These are phyloP conservation scores for Linnemannia schmuckeri DNA, from an alignment of 192 early-diverging fungal genomes.

Conservation along the genomic window DNA sequence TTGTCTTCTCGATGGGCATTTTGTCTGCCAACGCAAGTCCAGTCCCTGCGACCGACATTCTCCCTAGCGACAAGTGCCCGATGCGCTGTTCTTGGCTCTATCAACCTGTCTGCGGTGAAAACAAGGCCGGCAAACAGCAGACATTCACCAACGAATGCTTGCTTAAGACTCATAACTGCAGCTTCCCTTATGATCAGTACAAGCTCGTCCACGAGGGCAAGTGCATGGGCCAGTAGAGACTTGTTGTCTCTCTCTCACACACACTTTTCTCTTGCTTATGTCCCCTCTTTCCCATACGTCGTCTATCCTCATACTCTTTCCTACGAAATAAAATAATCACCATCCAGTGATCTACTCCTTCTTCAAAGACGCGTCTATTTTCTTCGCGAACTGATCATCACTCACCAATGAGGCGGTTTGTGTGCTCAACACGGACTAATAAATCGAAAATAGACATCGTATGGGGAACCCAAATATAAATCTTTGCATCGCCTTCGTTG, in stretches of 20 bases:
- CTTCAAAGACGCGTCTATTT: too few relatives aligned
- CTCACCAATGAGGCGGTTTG: too few relatives aligned
- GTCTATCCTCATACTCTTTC: too few relatives aligned
- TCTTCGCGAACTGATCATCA: too few relatives aligned
- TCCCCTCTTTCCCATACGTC: too few relatives aligned
- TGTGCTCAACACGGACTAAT: too few relatives aligned
- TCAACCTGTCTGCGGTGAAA: not conserved
- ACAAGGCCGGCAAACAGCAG: not conserved
- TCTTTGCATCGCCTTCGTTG: too few relatives aligned
- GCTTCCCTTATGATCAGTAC: not conserved
- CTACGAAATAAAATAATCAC: too few relatives aligned
- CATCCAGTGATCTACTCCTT: too few relatives aligned
- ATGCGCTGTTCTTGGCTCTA: not conserved
- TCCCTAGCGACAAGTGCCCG: not conserved
- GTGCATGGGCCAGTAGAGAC: not conserved
- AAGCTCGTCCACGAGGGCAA: not conserved
- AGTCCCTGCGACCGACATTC: not conserved
- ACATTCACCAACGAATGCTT: not conserved
- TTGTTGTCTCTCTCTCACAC: not conserved
- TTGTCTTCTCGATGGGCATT: not conserved
- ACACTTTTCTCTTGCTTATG: not conserved
- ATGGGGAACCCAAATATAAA: too few relatives aligned
- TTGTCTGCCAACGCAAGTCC: not conserved
- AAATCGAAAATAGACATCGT: too few relatives aligned
- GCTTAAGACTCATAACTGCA: not conserved